Base-by-base conservation (phyloP, 2,329 filamentous ascomycete species). In the Hypoxylon sp. region DNA sequence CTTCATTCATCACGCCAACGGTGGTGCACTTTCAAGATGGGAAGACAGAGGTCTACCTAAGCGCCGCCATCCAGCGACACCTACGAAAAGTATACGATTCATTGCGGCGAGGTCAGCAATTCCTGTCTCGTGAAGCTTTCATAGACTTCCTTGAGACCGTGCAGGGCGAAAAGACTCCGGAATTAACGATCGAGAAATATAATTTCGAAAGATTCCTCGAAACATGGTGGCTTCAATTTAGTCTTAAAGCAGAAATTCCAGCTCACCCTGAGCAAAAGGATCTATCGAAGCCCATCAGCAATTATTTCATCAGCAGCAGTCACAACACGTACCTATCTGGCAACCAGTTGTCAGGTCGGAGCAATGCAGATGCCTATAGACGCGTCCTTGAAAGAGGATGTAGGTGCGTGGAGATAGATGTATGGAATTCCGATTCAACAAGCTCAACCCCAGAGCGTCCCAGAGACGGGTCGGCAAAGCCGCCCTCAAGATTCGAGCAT, bases 281-380 rank as follows among this genome's bases (percentile, higher is more conserved):
- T 65, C 68, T 84, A 21, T 80, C 80, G 0, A 82, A 81, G 42
- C 89, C 90, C 3, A 78, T 96, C 50, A 90, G 88, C 35, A 91
- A 95, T 68, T 97, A 97, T 74, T 97, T 91, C 70, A 92, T 97
- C 69, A 96, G 88, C 56, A 95, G 90, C 61, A 96, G 91, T 67
- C 92, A 97, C 75, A 97, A 97, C 69, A 97, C 92, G 0, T 97
- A 96, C 69, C 77, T 96, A 30, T 86, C 87, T 2, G 92, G 92
- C 2, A 91, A 96, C 64, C 93, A 97, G 71, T 78, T 94, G 29
- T 86, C 84, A 53, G 91, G 90, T 35, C 83, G 84, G 52, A 88
- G 89, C 52, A 91, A 88, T 19, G 84, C 87, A 0, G 85, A 91
- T 48, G 84, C 88, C 8, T 97, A 97, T 72, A 44, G 41, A 26